A percentile compares a stretch with the other conserved stretches of the same genome.
Evolutionary conservation across 495 filamentous ascomycete genomes (phyloP).

Genomic region (Pseudevernia furfuracea): DNA sequence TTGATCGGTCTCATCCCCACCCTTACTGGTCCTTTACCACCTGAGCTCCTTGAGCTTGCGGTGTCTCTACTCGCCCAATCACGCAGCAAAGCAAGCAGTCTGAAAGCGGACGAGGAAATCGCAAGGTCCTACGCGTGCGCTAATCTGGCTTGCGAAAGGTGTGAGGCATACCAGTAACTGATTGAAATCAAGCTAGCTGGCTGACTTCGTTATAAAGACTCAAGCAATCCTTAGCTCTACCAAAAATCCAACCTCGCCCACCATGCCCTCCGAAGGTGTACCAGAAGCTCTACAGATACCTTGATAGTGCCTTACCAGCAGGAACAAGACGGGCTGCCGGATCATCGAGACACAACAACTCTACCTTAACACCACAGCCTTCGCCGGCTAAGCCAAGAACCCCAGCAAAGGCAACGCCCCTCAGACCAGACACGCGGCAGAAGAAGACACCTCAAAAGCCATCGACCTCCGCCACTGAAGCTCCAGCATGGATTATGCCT

Average conservation of each 20-base stretch:
- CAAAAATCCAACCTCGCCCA: constrained; percentile 68
- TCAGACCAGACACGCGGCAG: constrained; percentile 19
- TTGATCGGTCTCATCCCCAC: constrained; percentile 72
- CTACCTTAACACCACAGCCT: constrained; percentile 31
- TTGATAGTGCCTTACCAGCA: constrained; percentile 60
- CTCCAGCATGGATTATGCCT: constrained; percentile 61
- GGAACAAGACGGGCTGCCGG: constrained; percentile 33
- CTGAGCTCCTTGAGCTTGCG: constrained; percentile 67
- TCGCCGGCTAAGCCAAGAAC: constrained; percentile 31
- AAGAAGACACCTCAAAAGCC: constrained; percentile 25
- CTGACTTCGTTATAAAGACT: constrained; percentile 44
- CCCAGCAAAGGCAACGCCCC: constrained; percentile 37
- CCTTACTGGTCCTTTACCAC: constrained; percentile 61
- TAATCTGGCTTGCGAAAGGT: constrained; percentile 86
- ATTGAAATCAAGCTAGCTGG: not conserved
- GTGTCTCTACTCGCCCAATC: constrained; percentile 81
- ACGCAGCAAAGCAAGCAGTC: constrained; percentile 62
- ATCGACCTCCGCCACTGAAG: constrained; percentile 25
- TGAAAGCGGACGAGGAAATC: constrained; percentile 85
- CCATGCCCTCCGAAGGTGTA: constrained; percentile 79
- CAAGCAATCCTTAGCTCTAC: constrained; percentile 75
- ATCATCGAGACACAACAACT: constrained; percentile 22
- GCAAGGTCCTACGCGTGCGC: constrained; percentile 82
- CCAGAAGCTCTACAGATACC: constrained; percentile 71
- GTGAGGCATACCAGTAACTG: constrained; percentile 4